A percentile compares a stretch with the other conserved stretches of the same genome.
phyloP scores from a whole-genome alignment of 2,329 filamentous ascomycete genomes.

The Cercospora sesami region DNA sequence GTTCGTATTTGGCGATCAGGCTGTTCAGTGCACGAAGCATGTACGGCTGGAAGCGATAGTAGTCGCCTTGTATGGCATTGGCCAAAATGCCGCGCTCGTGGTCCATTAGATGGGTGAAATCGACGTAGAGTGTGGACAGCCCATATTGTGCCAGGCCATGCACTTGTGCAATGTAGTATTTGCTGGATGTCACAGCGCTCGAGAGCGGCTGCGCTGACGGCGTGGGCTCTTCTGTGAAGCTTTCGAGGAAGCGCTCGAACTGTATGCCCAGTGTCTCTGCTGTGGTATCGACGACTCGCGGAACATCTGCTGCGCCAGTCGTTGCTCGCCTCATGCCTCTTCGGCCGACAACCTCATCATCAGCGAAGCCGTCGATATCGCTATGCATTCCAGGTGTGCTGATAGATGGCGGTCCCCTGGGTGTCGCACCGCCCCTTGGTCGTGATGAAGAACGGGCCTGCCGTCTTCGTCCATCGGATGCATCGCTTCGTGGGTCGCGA shows the following conservation, averaged over 20 bases:
- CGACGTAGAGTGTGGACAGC: conserved; percentile 83
- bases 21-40: conserved; percentile 86
- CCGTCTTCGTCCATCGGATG: conserved; percentile 36
- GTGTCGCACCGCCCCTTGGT: conserved; percentile 36
- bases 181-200: conserved; percentile 72
- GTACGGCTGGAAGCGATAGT: conserved; percentile 93
- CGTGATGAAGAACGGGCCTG: conserved; percentile 54
- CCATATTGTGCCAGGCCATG: conserved; percentile 71
- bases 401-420: conserved; percentile 52
- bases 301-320: conserved; percentile 58
- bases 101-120: conserved; percentile 78
- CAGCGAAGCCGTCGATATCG: conserved; percentile 60
- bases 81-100: conserved; percentile 79
- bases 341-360: conserved; percentile 61
- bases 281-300: conserved; percentile 73
- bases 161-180: conserved; percentile 83
- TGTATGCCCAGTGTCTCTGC: conserved; percentile 72
- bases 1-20: conserved; percentile 90
- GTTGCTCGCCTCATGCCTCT: conserved; percentile 49
- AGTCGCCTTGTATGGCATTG: conserved; percentile 81
- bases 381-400: conserved; percentile 54
- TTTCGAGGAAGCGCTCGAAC: conserved; percentile 78
- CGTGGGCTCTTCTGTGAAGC: conserved; percentile 68
- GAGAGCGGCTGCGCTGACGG: conserved; percentile 65
- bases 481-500: conserved; percentile 43